These are phyloP conservation scores for Fusarium annulatum DNA, from an alignment of 2,329 filamentous ascomycete genomes.

Conservation along the genomic window DNA sequence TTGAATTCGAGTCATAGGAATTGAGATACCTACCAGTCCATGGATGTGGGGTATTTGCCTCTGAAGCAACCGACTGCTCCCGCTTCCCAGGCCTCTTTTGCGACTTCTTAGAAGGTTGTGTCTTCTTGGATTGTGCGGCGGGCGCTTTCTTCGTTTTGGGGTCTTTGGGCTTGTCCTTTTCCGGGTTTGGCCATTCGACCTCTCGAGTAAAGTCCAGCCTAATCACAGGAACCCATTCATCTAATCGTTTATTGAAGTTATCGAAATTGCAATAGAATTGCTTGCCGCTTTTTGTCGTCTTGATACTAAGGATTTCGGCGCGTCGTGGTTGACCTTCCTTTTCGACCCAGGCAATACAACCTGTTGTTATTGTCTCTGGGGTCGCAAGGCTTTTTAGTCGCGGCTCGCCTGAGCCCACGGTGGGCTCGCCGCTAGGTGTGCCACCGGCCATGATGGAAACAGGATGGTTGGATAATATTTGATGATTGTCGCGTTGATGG, in stretches of 20 bases:
- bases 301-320: conserved; percentile 96
- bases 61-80: conserved; percentile 65
- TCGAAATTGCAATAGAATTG: conserved; percentile 98
- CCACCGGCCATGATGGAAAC: conserved; percentile 65
- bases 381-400: conserved; percentile 84
- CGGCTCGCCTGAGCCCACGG: conserved; percentile 67
- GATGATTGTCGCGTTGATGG: conserved; percentile 41
- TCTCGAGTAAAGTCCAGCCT: conserved; percentile 89
- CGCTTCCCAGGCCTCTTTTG: conserved; percentile 67
- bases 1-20: neutral
- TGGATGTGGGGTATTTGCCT: conserved; percentile 65
- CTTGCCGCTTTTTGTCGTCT: conserved; percentile 86
- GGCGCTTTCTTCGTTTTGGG: conserved; percentile 77
- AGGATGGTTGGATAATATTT: conserved; percentile 20
- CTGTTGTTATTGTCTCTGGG: conserved; percentile 76
- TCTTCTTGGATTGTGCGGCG: conserved; percentile 67
- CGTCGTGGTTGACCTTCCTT: conserved; percentile 87
- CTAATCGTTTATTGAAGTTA: conserved; percentile 89
- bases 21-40: conserved; percentile 54
- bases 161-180: conserved; percentile 83
- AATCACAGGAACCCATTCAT: conserved; percentile 87
- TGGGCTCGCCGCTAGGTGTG: conserved; percentile 61
- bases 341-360: conserved; percentile 70
- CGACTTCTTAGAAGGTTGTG: conserved; percentile 66
- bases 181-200: conserved; percentile 95